Evolutionary conservation across 139 green algal genomes (phyloP), one percentile per base, ranked within the genome.

Genomic region (Coelastrella sp.): DNA sequence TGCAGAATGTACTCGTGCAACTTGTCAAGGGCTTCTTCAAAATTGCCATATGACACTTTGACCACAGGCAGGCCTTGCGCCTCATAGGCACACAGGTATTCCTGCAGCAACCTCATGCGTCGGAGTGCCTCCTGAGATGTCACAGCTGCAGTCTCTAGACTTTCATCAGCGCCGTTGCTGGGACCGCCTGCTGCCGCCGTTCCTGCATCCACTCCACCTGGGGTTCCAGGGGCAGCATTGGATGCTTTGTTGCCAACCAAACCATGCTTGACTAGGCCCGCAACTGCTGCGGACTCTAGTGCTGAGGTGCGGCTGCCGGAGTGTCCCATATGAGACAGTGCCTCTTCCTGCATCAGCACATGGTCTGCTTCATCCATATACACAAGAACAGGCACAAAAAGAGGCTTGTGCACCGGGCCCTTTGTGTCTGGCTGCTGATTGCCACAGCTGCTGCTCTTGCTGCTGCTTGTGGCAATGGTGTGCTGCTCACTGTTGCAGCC

Each of bases 1-100:
- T 94, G 87, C 56, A 97, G 90, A 25, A 96, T 90, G 85, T 97
- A 96, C 82, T 97, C 94, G 63, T 97, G 96, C 92, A 97, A 88
- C 59, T 86, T 68, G 81, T 97, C 96, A 59, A 97, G 68, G 1
- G 93, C 92, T 22, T 93, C 90, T 0, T 63, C 73, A 65, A 96
- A 95, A 57, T 88, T 89, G 9, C 92, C 93, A 72, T 95, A 92
- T 58, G 75, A 84, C 7, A 95, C 88, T 17, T 86, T 25, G 8
- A 97, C 88, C 10, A 97, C 94, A 4, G 95, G 96, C 85, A 97
- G 91, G 12, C 93, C 93, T 12, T 92, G 82, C 7, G 73, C 60
- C 74, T 92, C 91, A 49, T 95, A 97, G 22, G 74, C 73, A 79
- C 90, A 91, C 58, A 97, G 90, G 68, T 97, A 95, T 22, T 94